Evolutionary conservation across 257 asterid genomes (phyloP), one percentile per base, ranked within the genome.

Genomic region (Ajuga chamaepitys): DNA sequence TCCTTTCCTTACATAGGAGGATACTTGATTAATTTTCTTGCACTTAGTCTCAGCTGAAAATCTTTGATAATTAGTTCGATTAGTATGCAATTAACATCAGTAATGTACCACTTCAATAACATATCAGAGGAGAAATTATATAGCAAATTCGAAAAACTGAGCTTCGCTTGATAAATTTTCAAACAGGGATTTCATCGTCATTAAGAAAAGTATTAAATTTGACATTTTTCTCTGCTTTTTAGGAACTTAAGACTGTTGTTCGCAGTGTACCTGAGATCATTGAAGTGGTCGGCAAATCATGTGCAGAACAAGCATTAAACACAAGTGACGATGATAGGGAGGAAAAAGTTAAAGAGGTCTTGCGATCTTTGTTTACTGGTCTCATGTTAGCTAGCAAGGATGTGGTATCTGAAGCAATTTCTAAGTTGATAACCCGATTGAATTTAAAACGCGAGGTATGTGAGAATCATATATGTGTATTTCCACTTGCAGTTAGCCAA

Each of bases 241-340:
- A 94, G 99, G 99, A 94, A 78, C 91, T 94, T 24, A 88, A 88
- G 77, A 64, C 65, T 58, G 90, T 83, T 51, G 55, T 86, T 63
- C 88, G 73, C 30, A 80, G 64, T 71, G 95, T 94, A 51, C 99
- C 99, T 7, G 99, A 94, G 95, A 88, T 94, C 72, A 73, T 72
- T 38, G 95, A 90, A 79, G 88, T 88, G 70, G 94, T 88, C 62
- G 91, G 95, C 45, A 67, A 61, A 74, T 77, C 79, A 24, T 67
- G 60, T 62, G 78, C 70, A 10, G 83, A 83, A 45, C 77, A 74
- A 66, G 81, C 88, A 10, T 70, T 85, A 26, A 51, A 30, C 45
- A 37, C 75, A 25, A 57, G 35, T 14, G 83, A 80, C 42, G 70
- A 77, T 11, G 95, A 86, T 45, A 85, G 73, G 56, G 91, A 62